Percentiles rank a stretch among this genome's conserved stretches.
Evolutionary conservation across 1,284 basidiomycete genomes (phyloP).

Genomic region (Apiotrichum porosum): DNA sequence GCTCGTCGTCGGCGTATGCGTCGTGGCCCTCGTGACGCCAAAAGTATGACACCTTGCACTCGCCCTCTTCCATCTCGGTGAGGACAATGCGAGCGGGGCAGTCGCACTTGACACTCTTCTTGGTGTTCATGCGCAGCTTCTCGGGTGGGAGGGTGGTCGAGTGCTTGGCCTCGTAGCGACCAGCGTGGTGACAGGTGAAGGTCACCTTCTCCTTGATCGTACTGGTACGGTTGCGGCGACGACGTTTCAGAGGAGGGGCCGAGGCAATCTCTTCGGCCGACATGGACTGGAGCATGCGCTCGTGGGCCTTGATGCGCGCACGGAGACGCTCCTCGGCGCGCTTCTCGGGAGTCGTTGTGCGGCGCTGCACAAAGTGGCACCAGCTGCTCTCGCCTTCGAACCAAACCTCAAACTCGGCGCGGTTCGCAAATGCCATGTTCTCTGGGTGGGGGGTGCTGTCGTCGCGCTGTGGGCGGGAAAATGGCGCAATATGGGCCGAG

Average conservation of each 20-base stretch:
- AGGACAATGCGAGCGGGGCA: slow-evolving; percentile 41
- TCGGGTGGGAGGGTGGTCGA: slow-evolving; percentile 32
- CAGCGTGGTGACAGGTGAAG: slow-evolving; percentile 46
- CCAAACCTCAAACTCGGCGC: slow-evolving; percentile 37
- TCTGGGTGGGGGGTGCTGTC: slow-evolving; percentile 33
- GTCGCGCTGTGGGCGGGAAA: slow-evolving; percentile 26
- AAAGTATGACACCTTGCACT: slow-evolving; percentile 37
- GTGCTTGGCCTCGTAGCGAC: slow-evolving; percentile 40
- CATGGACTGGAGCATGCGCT: slow-evolving; percentile 28
- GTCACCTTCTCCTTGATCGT: slow-evolving; percentile 42
- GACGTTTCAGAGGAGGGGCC: slow-evolving; percentile 37
- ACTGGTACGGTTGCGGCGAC: slow-evolving; percentile 34
- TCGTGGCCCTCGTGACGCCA: slow-evolving; percentile 47
- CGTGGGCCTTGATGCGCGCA: slow-evolving; percentile 38
- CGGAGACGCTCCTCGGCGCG: slow-evolving; percentile 41
- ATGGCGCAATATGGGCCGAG: slow-evolving; percentile 27
- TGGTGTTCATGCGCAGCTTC: slow-evolving; percentile 43
- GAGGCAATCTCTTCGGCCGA: slow-evolving; percentile 32
- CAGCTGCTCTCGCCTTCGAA: slow-evolving; percentile 40
- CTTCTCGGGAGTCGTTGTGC: slow-evolving; percentile 43
- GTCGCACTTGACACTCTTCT: slow-evolving; percentile 45
- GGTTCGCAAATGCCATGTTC: slow-evolving; percentile 24
- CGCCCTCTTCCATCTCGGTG: slow-evolving; percentile 37
- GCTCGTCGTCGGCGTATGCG: slow-evolving; percentile 36
- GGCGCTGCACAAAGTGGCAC: slow-evolving; percentile 47